A percentile compares a stretch with the other conserved stretches of the same genome.
These are phyloP conservation scores for Mitragyna speciosa DNA, from an alignment of 257 asterid species.

Conservation along the genomic window DNA sequence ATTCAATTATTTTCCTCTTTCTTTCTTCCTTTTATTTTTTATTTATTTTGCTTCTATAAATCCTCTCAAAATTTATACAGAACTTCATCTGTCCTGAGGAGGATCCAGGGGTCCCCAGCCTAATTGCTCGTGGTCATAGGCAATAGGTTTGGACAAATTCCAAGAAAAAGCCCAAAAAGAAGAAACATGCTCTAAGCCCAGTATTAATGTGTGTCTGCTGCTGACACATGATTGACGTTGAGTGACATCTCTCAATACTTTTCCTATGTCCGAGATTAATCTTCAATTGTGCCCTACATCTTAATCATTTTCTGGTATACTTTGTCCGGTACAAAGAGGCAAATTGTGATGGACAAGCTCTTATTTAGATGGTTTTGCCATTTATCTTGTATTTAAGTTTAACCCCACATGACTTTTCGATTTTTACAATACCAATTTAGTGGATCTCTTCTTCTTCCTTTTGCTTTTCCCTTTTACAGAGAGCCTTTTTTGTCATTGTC, in stretches of 20 bases:
- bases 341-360: slow-evolving; percentile 10
- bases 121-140: too few species aligned
- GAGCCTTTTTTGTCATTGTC: neutral
- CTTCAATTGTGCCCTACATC: neutral
- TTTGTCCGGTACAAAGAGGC: slow-evolving; percentile 18
- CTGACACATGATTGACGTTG: slow-evolving; percentile 14
- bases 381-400: too few species aligned
- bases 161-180: neutral
- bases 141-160: neutral
- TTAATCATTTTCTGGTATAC: slow-evolving; percentile 13
- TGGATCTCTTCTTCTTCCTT: neutral
- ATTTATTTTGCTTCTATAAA: too few species aligned
- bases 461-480: neutral
- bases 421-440: neutral
- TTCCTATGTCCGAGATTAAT: slow-evolving; percentile 7
- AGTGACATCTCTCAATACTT: slow-evolving; percentile 1
- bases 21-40: too few species aligned
- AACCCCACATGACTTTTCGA: neutral
- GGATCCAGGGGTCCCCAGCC: neutral
- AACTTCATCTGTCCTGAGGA: too few species aligned
- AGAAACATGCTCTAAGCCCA: neutral
- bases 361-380: slow-evolving; percentile 20
- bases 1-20: too few species aligned
- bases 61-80: too few species aligned
- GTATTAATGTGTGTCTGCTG: neutral